These are phyloP conservation scores for Pseudogymnoascus sp. DNA, from an alignment of 2,329 filamentous ascomycete species.

Conservation along the genomic window DNA sequence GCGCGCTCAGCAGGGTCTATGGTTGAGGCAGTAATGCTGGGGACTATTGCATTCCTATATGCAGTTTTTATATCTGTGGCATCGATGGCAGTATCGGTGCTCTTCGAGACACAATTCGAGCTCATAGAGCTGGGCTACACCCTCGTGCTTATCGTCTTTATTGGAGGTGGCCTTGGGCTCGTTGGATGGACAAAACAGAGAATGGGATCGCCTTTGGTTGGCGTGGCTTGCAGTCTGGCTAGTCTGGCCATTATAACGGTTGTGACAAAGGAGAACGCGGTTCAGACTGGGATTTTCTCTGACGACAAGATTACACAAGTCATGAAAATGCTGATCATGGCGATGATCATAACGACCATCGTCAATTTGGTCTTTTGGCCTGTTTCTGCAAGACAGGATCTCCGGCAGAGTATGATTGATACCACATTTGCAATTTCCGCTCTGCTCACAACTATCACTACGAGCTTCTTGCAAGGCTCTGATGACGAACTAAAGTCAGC, in stretches of 20 bases:
- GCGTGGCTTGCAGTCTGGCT: constrained; percentile 75
- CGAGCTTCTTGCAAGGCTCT: constrained; percentile 73
- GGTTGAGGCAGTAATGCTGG: constrained; percentile 74
- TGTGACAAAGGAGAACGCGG: constrained; percentile 81
- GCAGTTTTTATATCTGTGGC: constrained; percentile 66
- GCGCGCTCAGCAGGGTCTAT: constrained; percentile 80
- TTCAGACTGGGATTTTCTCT: constrained; percentile 74
- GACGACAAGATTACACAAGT: constrained; percentile 74
- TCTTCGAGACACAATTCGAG: constrained; percentile 61
- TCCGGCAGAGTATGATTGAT: constrained; percentile 65
- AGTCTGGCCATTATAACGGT: constrained; percentile 85
- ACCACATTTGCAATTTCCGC: constrained; percentile 69
- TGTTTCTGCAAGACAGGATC: constrained; percentile 62
- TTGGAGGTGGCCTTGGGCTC: constrained; percentile 78
- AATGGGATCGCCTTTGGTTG: constrained; percentile 69
- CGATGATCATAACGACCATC: constrained; percentile 59
- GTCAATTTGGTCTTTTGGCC: constrained; percentile 75
- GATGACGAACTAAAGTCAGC: constrained; percentile 66
- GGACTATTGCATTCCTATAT: constrained; percentile 70
- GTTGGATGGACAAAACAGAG: constrained; percentile 81
- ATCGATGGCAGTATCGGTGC: constrained; percentile 81
- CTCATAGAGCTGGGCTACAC: constrained; percentile 65
- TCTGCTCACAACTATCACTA: constrained; percentile 73
- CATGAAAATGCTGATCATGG: constrained; percentile 75
- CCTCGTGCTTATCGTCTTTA: constrained; percentile 73